phyloP scores from a whole-genome alignment of 2,329 filamentous ascomycete species.

The Cyphellophora attinorum region DNA sequence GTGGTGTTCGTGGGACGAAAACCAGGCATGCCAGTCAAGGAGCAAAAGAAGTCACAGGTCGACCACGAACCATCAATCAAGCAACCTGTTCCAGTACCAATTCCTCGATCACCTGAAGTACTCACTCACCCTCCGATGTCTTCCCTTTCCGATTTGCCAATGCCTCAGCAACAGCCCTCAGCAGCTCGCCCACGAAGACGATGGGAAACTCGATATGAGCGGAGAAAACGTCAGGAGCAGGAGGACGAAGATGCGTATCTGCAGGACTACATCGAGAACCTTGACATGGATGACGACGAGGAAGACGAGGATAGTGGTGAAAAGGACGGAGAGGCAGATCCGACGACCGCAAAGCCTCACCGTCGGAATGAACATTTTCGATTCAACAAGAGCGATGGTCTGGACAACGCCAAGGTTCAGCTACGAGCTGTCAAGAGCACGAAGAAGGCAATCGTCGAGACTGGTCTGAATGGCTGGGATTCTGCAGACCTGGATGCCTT shows the following conservation, averaged over 20 bases:
- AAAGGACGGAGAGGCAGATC: constrained; percentile 3
- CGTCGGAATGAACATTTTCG: constrained; percentile 15
- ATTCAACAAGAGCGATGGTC: constrained; percentile 26
- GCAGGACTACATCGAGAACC: constrained; percentile 56
- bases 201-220: not conserved
- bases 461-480: constrained; percentile 29
- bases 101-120: too few species aligned
- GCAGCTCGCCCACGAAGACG: not conserved
- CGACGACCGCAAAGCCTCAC: constrained; percentile 1
- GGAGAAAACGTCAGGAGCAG: not conserved
- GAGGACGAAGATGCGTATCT: constrained; percentile 48
- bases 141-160: not conserved
- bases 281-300: constrained; percentile 20
- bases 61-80: too few species aligned
- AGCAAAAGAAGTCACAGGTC: too few species aligned
- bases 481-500: constrained; percentile 37
- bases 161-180: not conserved
- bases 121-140: not conserved
- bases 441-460: constrained; percentile 2
- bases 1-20: not conserved
- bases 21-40: not conserved
- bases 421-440: constrained; percentile 12
- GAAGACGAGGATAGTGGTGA: constrained; percentile 16
- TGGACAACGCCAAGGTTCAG: constrained; percentile 29
- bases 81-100: not conserved